These are phyloP conservation scores for Xylaria sp. DNA, from an alignment of 2,329 filamentous ascomycete species.

Conservation along the genomic window DNA sequence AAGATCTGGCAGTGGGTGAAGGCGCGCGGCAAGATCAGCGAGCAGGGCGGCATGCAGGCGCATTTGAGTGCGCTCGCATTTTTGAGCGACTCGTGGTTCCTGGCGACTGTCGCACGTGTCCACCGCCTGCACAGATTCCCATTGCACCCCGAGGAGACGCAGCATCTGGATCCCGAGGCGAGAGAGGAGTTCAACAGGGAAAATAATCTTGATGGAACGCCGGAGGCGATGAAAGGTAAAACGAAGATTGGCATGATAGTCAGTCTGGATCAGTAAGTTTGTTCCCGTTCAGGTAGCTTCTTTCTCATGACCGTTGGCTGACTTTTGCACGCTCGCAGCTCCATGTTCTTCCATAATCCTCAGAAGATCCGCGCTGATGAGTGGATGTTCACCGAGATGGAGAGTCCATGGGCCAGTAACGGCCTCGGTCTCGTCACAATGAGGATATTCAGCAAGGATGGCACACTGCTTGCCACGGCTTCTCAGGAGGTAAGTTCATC, in stretches of 20 bases:
- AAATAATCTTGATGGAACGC: slow-evolving; percentile 40
- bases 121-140: slow-evolving; percentile 75
- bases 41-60: slow-evolving; percentile 67
- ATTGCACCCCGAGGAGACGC: slow-evolving; percentile 48
- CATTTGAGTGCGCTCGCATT: slow-evolving; percentile 88
- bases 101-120: slow-evolving; percentile 77
- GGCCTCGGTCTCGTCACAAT: slow-evolving; percentile 71
- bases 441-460: slow-evolving; percentile 66
- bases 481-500: slow-evolving; percentile 62
- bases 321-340: slow-evolving; percentile 27
- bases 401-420: slow-evolving; percentile 74
- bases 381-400: slow-evolving; percentile 77
- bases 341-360: slow-evolving; percentile 63
- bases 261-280: slow-evolving; percentile 60
- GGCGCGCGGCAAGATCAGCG: slow-evolving; percentile 67
- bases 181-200: slow-evolving; percentile 35
- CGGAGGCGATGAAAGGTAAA: slow-evolving; percentile 44
- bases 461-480: slow-evolving; percentile 70
- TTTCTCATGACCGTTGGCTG: no score
- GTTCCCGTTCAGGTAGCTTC: background rate
- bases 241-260: slow-evolving; percentile 77
- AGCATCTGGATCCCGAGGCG: slow-evolving; percentile 41
- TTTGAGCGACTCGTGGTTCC: slow-evolving; percentile 88
- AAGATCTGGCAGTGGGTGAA: slow-evolving; percentile 70
- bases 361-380: slow-evolving; percentile 55